These are phyloP conservation scores for Ceratocystis cacaofunesta DNA, from an alignment of 2,329 filamentous ascomycete species.

Conservation along the genomic window DNA sequence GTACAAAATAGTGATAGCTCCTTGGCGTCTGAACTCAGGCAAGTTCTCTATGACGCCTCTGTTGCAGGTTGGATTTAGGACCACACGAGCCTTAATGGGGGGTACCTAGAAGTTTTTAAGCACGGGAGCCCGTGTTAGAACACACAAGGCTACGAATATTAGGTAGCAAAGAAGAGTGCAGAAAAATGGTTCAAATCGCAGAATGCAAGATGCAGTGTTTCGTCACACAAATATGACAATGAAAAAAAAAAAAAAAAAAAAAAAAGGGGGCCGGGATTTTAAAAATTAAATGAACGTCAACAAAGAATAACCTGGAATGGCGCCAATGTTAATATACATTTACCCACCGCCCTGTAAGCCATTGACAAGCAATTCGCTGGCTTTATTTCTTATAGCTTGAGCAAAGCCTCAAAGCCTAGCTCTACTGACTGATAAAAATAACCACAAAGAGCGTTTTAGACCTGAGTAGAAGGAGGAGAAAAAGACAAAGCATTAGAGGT, in stretches of 20 bases:
- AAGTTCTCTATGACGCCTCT: background rate
- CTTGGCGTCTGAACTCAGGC: background rate
- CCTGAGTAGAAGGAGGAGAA: background rate
- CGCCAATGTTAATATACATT: background rate
- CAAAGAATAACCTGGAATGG: background rate
- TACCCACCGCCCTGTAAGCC: background rate
- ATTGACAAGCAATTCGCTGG: background rate
- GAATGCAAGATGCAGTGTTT: background rate
- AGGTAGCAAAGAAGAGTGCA: background rate
- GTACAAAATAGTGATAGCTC: background rate
- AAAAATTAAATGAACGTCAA: background rate
- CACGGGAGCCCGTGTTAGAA: background rate
- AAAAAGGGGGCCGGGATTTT: background rate
- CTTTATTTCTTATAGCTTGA: background rate
- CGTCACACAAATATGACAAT: background rate
- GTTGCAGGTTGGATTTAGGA: background rate
- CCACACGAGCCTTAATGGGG: background rate
- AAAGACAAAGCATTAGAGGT: background rate
- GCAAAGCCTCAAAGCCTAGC: too few relatives aligned
- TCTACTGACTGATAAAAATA: background rate
- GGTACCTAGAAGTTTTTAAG: background rate
- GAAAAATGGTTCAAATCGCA: background rate
- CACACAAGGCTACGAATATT: background rate
- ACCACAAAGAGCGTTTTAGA: background rate
- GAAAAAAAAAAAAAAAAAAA: background rate